These are phyloP conservation scores for Penicillium thymicola DNA, from an alignment of 2,329 filamentous ascomycete genomes.

Conservation along the genomic window DNA sequence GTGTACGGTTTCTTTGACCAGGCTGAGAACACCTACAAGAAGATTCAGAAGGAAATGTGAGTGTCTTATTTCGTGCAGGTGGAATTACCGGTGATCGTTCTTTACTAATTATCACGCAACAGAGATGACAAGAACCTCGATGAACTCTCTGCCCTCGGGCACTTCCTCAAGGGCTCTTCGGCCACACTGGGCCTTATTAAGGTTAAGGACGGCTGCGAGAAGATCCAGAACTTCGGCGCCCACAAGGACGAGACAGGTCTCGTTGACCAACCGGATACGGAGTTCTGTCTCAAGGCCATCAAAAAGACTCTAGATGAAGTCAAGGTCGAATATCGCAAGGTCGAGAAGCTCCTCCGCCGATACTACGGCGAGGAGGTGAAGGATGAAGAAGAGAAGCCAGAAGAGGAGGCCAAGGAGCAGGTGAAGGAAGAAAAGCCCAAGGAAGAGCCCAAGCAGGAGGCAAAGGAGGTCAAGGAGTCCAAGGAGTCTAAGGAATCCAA, in stretches of 20 bases:
- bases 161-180: constrained; percentile 96
- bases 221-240: constrained; percentile 90
- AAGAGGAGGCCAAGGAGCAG: constrained; percentile 6
- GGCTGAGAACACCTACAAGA: constrained; percentile 76
- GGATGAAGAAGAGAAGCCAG: constrained; percentile 11
- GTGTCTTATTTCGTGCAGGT: constrained; percentile 36
- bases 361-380: constrained; percentile 60
- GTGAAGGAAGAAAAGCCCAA: constrained; percentile 1
- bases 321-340: constrained; percentile 72
- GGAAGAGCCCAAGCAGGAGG: constrained; percentile 9
- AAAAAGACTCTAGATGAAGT: constrained; percentile 66
- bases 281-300: constrained; percentile 67
- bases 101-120: constrained; percentile 1
- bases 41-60: constrained; percentile 84
- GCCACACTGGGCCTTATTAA: constrained; percentile 88
- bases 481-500: constrained; percentile 2
- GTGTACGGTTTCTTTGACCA: constrained; percentile 93
- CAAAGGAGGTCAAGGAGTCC: constrained; percentile 5
- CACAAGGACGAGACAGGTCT: constrained; percentile 74
- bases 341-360: constrained; percentile 64
- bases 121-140: constrained; percentile 67
- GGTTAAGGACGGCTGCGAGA: constrained; percentile 89
- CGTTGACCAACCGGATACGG: constrained; percentile 62
- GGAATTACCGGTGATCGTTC: background rate
- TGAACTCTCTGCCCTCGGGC: constrained; percentile 78